Base-by-base conservation (phyloP, 805 yeast genomes). In the Candida ficus region DNA sequence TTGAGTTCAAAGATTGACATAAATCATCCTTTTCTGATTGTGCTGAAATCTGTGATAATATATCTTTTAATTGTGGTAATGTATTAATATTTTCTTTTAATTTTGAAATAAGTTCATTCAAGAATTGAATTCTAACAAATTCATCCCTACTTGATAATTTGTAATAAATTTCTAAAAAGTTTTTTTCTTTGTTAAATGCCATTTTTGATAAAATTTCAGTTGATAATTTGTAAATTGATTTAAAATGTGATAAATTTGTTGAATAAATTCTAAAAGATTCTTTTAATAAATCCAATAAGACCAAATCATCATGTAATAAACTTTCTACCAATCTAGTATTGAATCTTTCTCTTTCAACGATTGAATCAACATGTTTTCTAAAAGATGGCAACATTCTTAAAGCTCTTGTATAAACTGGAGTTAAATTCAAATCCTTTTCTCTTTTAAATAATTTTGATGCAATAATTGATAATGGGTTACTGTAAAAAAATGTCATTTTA, bases 301-400 rank as follows among this genome's bases (percentile, higher is more conserved):
- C 32, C 1, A 29, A 29, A 36, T 63, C 55, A 30, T 56, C 54
- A 13, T 40, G 25, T 26, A 59, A 37, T 4, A 60, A 35, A 3
- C 11, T 20, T 14, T 35, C 16, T 8, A 54, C 46, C 34, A 43
- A 33, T 5, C 38, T n/a, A 1, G 27, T 5, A 29, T 34, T n/a
- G 33, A 29, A 35, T 11, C 39, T 36, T 12, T 37, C 18, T 29
- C 44, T 36, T 28, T 45, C 45, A 21, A 43, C 23, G 5, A 46
- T 17, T 2, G 20, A 28, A 25, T 52, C 55, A 6, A 63, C 43
- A 35, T 50, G 47, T 17, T 41, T 34, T 33, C 42, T 49, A 43
- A 67, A 67, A 0, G 73, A 66, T 0, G 67, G 66, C 25, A 67
- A 47, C 49, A 55, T 50, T 29, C 68, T 52, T 2, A 66, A 38